Evolutionary conservation across 768 basidiomycete species (phyloP).

Genomic region (Trametes cinnabarina): DNA sequence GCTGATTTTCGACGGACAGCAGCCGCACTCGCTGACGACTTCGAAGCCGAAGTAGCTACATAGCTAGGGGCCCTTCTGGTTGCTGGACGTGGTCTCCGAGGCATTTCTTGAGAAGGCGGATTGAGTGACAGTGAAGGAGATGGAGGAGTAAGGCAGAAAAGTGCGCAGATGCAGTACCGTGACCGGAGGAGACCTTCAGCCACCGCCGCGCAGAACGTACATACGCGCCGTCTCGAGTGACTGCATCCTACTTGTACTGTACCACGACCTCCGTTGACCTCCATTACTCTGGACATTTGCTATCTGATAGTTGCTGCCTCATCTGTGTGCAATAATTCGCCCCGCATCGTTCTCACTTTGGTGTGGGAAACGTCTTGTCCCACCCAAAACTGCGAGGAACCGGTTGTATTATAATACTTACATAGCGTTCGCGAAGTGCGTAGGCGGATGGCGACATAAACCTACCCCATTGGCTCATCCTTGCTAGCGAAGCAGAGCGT

Average conservation of each 20-base stretch:
- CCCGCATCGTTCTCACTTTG: too few species aligned
- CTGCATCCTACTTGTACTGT: too few species aligned
- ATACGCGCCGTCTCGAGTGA: not conserved
- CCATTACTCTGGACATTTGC: too few species aligned
- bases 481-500: not conserved
- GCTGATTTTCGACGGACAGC: not conserved
- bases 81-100: slow-evolving; percentile 38
- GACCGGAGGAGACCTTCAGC: slow-evolving; percentile 3
- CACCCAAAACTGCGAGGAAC: too few species aligned
- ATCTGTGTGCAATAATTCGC: too few species aligned
- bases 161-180: slow-evolving; percentile 13
- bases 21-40: not conserved
- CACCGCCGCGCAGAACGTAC: not conserved
- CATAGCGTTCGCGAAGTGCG: not conserved
- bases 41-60: not conserved
- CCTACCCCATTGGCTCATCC: slow-evolving; percentile 3
- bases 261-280: too few species aligned
- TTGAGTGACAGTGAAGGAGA: not conserved
- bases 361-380: not conserved
- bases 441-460: slow-evolving; percentile 6
- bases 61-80: slow-evolving; percentile 25
- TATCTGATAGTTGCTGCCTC: too few species aligned
- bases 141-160: too few species aligned
- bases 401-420: too few species aligned
- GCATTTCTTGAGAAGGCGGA: slow-evolving; percentile 28